phyloP scores from a whole-genome alignment of 2,329 filamentous ascomycete genomes.

The Stagonosporopsis vannaccii region DNA sequence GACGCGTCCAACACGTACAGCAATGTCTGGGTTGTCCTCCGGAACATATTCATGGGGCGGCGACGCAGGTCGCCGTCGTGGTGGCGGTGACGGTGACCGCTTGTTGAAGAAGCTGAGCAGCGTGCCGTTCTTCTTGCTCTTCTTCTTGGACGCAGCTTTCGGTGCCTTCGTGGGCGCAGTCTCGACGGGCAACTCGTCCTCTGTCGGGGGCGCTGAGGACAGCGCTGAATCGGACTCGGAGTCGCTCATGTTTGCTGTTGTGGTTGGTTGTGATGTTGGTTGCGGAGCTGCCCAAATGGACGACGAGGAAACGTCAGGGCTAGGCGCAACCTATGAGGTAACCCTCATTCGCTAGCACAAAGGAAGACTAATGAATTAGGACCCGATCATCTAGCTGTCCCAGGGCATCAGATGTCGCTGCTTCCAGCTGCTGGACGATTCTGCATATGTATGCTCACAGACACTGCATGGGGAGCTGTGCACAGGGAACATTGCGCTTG shows the following conservation, averaged over 20 bases:
- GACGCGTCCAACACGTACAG: conserved; percentile 69
- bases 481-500: not conserved
- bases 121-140: conserved; percentile 46
- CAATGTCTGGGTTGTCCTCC: conserved; percentile 89
- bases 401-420: conserved; percentile 10
- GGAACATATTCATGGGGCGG: conserved; percentile 89
- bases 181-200: conserved; percentile 60
- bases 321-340: conserved; percentile 46
- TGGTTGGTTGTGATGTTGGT: conserved; percentile 24
- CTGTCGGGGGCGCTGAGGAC: conserved; percentile 65
- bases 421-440: not conserved
- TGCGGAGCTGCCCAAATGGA: conserved; percentile 14
- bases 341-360: conserved; percentile 41
- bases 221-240: conserved; percentile 64
- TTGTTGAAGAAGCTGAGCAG: conserved; percentile 52
- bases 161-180: conserved; percentile 31
- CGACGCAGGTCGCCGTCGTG: conserved; percentile 81
- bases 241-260: conserved; percentile 57
- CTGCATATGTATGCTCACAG: not conserved
- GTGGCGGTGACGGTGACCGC: conserved; percentile 55
- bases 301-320: conserved; percentile 31
- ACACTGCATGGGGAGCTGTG: not conserved
- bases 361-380: conserved; percentile 24
- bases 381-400: conserved; percentile 17
- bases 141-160: conserved; percentile 39